Evolutionary conservation across 257 asterid genomes (phyloP).

Genomic region (Penstemon davidsonii): DNA sequence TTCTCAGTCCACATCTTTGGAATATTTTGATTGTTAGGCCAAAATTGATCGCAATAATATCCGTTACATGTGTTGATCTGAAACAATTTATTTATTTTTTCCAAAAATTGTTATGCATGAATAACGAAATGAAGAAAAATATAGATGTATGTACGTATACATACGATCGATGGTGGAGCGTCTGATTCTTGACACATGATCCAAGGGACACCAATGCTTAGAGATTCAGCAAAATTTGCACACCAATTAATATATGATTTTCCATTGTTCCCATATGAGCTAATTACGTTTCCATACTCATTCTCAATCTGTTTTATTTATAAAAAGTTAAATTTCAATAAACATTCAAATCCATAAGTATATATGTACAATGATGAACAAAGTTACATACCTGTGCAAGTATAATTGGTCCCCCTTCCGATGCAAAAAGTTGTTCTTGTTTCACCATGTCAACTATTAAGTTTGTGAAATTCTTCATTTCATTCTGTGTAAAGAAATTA

Average conservation of each 20-base stretch:
- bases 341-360: not conserved
- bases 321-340: not conserved
- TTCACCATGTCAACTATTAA: conserved; percentile 44
- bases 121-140: too few species aligned
- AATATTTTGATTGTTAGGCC: conserved; percentile 15
- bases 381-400: conserved; percentile 47
- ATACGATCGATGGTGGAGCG: conserved; percentile 43
- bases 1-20: conserved; percentile 54
- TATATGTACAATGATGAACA: not conserved
- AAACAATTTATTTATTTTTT: not conserved
- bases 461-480: conserved; percentile 44
- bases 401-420: conserved; percentile 52
- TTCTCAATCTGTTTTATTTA: conserved; percentile 41
- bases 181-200: conserved; percentile 48
- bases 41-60: conserved; percentile 37
- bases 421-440: conserved; percentile 41
- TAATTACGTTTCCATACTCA: conserved; percentile 44
- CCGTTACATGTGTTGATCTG: conserved; percentile 51
- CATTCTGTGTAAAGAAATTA: conserved; percentile 24
- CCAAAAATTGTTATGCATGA: not conserved
- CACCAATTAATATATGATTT: conserved; percentile 32
- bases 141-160: not conserved
- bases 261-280: conserved; percentile 30
- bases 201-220: conserved; percentile 49
- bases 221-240: conserved; percentile 40